Evolutionary conservation across 768 basidiomycete species (phyloP).

Genomic region (Boletus sp.): DNA sequence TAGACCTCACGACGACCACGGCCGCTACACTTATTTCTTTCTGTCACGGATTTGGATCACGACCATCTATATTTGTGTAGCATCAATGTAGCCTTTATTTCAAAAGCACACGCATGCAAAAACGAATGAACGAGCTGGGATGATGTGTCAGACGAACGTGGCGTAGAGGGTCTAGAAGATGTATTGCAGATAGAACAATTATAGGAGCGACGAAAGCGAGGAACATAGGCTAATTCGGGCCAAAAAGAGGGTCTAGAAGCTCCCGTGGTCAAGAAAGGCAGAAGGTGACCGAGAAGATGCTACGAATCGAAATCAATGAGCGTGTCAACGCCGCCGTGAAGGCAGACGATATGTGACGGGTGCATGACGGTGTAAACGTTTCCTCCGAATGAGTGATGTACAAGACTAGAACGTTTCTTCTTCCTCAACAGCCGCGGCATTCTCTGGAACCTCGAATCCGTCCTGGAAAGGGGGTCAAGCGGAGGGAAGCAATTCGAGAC

Average conservation of each 20-base stretch:
- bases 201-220: slow-evolving; percentile 19
- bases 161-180: slow-evolving; percentile 20
- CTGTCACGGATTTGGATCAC: slow-evolving; percentile 17
- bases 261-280: slow-evolving; percentile 11
- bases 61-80: slow-evolving; percentile 20
- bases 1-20: background rate
- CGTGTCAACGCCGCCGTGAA: slow-evolving; percentile 13
- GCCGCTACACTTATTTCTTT: background rate
- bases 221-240: slow-evolving; percentile 21
- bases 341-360: slow-evolving; percentile 2
- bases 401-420: slow-evolving; percentile 70
- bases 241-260: background rate
- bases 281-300: slow-evolving; percentile 10
- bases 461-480: slow-evolving; percentile 51
- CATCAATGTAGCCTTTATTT: slow-evolving; percentile 30
- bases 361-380: slow-evolving; percentile 10
- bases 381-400: slow-evolving; percentile 14
- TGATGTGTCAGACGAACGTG: background rate
- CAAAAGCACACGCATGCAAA: slow-evolving; percentile 10
- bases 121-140: slow-evolving; percentile 2
- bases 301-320: slow-evolving; percentile 16
- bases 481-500: background rate
- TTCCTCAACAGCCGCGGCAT: slow-evolving; percentile 54
- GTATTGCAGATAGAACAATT: slow-evolving; percentile 29
- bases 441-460: slow-evolving; percentile 89